Conservation (phyloP, 2,329 filamentous ascomycete species). For the Talaromyces sp. region DNA sequence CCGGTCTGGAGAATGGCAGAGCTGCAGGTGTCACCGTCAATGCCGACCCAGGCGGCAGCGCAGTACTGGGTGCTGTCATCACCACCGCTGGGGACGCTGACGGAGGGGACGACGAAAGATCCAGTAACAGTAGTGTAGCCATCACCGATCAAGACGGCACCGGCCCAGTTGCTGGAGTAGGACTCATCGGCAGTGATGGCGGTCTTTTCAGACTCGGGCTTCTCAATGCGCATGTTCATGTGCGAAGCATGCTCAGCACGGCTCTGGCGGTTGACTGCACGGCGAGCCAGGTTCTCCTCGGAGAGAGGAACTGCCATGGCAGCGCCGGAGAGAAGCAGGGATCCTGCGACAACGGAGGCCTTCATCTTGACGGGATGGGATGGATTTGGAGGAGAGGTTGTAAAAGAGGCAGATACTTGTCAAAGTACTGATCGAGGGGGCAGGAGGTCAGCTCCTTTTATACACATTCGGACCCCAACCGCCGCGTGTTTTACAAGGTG, state of each 20-base stretch:
- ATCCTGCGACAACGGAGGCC: slow-evolving; percentile 1
- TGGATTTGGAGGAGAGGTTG: background rate
- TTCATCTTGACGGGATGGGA: slow-evolving; percentile 1
- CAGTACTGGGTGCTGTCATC: slow-evolving; percentile 30
- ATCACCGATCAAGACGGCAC: slow-evolving; percentile 49
- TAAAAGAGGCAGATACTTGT: background rate
- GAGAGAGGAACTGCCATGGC: slow-evolving; percentile 8
- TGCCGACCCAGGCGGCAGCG: slow-evolving; percentile 56
- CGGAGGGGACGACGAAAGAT: slow-evolving; percentile 49
- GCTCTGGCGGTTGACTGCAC: slow-evolving; percentile 2
- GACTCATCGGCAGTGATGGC: slow-evolving; percentile 1
- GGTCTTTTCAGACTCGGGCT: background rate
- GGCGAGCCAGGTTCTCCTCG: slow-evolving; percentile 5
- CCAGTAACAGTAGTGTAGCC: slow-evolving; percentile 43
- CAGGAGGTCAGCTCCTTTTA: background rate
- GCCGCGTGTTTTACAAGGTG: background rate
- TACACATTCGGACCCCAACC: background rate
- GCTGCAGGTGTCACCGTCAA: slow-evolving; percentile 55
- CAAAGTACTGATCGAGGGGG: background rate
- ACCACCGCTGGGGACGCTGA: slow-evolving; percentile 35
- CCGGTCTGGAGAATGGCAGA: slow-evolving; percentile 55
- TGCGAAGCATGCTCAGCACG: background rate
- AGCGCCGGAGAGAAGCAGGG: slow-evolving; percentile 5
- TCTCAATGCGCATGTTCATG: slow-evolving; percentile 4
- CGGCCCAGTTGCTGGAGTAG: slow-evolving; percentile 57